Conservation (phyloP, 768 basidiomycete genomes). For the Cubamyces lactineus region DNA sequence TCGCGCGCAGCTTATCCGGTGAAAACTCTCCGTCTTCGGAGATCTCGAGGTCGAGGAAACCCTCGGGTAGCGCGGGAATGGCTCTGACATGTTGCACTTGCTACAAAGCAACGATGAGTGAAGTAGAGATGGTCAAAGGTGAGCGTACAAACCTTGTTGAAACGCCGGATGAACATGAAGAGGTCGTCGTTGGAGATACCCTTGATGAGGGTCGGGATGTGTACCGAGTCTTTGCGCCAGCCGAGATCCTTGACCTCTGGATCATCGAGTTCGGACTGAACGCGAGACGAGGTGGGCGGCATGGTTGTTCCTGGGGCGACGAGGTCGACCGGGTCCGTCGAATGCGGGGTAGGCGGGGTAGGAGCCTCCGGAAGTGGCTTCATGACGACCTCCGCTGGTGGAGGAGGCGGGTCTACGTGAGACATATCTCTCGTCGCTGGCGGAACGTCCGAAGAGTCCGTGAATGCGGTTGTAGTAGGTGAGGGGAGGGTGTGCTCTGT, state of each 20-base stretch:
- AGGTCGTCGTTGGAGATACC: constrained; percentile 46
- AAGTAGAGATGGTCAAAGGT: neutral
- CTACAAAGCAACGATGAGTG: constrained; percentile 20
- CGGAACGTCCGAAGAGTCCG: neutral
- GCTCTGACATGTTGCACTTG: constrained; percentile 45
- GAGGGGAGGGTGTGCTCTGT: constrained; percentile 8
- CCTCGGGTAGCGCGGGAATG: constrained; percentile 32
- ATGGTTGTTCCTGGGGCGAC: constrained; percentile 1
- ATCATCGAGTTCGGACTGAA: constrained; percentile 29
- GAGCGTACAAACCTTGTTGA: constrained; percentile 42
- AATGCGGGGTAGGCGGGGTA: constrained; percentile 1
- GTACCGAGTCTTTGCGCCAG: constrained; percentile 27
- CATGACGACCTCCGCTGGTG: constrained; percentile 11
- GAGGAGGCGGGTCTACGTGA: constrained; percentile 3
- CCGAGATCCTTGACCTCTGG: constrained; percentile 34
- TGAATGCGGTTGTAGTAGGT: constrained; percentile 5
- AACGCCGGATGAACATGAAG: constrained; percentile 41
- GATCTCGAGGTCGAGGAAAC: constrained; percentile 44
- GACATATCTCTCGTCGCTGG: neutral
- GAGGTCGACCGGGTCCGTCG: constrained; percentile 5
- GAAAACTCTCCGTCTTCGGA: constrained; percentile 45
- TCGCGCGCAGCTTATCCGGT: constrained; percentile 46
- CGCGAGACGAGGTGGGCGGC: constrained; percentile 13
- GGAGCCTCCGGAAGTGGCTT: constrained; percentile 17
- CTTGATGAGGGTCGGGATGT: constrained; percentile 35